A percentile compares a stretch with the other conserved stretches of the same genome.
Evolutionary conservation across 2,329 filamentous ascomycete genomes (phyloP).

Genomic region (Colletotrichum sidae): DNA sequence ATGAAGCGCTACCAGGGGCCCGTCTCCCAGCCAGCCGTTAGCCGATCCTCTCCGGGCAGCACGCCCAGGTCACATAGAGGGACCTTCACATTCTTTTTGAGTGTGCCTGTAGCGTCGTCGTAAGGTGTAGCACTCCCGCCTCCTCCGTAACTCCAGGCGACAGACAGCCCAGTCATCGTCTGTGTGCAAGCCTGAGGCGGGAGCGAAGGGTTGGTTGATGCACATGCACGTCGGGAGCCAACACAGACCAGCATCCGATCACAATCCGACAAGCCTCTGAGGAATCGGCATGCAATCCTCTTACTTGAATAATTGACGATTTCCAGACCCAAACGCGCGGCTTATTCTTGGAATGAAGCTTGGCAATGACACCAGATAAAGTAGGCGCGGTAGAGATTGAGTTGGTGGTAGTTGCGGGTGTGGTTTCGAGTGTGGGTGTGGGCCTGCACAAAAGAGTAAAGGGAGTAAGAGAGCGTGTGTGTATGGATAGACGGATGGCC

Average conservation of each 20-base stretch:
- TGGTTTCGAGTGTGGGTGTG: background rate
- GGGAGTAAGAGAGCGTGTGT: background rate
- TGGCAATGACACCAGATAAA: slow-evolving; percentile 14
- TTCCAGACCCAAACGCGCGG: slow-evolving; percentile 18
- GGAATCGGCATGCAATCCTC: too few species aligned
- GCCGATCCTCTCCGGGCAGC: slow-evolving; percentile 19
- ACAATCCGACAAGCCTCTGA: too few species aligned
- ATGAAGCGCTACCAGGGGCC: slow-evolving; percentile 16
- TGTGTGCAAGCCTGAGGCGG: background rate
- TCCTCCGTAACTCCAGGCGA: slow-evolving; percentile 14
- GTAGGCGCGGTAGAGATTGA: background rate
- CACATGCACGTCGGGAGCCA: slow-evolving; percentile 17
- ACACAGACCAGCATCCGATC: slow-evolving; percentile 31
- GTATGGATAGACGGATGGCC: background rate
- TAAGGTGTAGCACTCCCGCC: slow-evolving; percentile 13
- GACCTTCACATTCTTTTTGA: background rate
- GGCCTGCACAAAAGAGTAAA: background rate
- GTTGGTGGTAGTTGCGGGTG: background rate
- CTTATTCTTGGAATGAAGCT: slow-evolving; percentile 16
- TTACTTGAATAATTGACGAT: background rate
- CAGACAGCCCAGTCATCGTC: background rate
- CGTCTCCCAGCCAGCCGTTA: slow-evolving; percentile 31
- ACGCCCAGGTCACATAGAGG: slow-evolving; percentile 4
- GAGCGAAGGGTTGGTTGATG: background rate
- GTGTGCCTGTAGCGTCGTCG: background rate